These are phyloP conservation scores for Lachancea lanzarotensis DNA, from an alignment of 805 yeast species.

Conservation along the genomic window DNA sequence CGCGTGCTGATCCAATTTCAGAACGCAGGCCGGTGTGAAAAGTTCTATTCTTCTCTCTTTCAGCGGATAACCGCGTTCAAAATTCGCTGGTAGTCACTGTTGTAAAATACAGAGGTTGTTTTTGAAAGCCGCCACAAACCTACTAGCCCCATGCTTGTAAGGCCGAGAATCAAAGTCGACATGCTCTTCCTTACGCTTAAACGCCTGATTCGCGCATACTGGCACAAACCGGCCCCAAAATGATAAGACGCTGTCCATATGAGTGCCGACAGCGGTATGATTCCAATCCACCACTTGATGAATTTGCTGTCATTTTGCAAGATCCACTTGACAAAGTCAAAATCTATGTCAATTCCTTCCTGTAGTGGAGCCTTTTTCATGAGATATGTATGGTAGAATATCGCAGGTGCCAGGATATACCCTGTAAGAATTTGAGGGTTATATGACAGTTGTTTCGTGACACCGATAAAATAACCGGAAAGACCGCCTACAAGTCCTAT, in stretches of 20 bases:
- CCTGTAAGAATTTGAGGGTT: conserved; percentile 24
- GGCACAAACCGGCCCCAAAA: conserved; percentile 21
- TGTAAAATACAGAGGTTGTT: conserved; percentile 1
- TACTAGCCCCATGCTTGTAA: conserved; percentile 14
- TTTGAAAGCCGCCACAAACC: conserved; percentile 16
- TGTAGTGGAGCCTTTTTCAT: conserved; percentile 19
- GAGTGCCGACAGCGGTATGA: conserved; percentile 18
- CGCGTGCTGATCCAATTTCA: no score
- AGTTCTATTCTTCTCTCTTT: background rate
- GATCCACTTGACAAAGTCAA: conserved; percentile 22
- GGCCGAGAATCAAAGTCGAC: conserved; percentile 14
- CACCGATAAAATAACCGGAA: conserved; percentile 22
- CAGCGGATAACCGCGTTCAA: background rate
- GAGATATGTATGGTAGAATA: conserved; percentile 17
- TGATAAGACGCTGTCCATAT: conserved; percentile 22
- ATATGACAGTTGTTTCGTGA: conserved; percentile 12
- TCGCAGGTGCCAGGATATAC: conserved; percentile 16
- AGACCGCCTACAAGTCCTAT: conserved; percentile 24
- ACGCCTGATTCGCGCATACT: conserved; percentile 16
- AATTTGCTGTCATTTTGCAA: conserved; percentile 14
- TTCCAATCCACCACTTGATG: conserved; percentile 19
- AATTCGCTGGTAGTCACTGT: conserved; percentile 1
- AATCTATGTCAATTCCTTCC: conserved; percentile 15
- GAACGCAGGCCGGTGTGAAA: no score
- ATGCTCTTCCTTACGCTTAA: conserved; percentile 15